Conservation (phyloP, 1,139 yeast genomes). For the Magnusiomyces ingens region DNA sequence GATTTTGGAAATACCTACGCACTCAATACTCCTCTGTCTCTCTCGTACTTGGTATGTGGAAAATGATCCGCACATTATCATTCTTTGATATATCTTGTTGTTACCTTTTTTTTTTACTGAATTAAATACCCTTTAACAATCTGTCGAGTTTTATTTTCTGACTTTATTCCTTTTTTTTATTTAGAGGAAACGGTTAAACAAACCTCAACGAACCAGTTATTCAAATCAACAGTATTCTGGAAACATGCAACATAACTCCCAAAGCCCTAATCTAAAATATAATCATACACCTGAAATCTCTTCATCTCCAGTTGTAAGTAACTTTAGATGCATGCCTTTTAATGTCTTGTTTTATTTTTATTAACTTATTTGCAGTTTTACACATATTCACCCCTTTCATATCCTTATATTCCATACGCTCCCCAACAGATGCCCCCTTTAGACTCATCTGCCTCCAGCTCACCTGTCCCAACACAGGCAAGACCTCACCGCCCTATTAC, state of each 20-base stretch:
- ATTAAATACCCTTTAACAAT: no score
- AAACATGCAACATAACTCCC: neutral
- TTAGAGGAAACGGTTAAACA: neutral
- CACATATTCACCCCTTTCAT: neutral
- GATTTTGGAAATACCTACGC: no score
- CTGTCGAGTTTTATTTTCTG: no score
- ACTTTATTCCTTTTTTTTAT: neutral
- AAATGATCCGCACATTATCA: no score
- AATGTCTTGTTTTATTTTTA: neutral
- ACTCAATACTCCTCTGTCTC: no score
- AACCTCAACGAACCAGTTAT: neutral
- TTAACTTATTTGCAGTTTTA: neutral
- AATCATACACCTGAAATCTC: neutral
- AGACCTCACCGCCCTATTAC: neutral
- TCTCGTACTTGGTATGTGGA: no score
- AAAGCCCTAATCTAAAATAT: neutral
- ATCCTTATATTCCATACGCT: neutral
- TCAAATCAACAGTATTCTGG: neutral
- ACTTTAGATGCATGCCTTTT: neutral
- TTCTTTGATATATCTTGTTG: no score
- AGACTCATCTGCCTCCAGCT: neutral
- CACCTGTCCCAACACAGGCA: neutral
- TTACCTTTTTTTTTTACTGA: no score
- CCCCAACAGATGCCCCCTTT: neutral
- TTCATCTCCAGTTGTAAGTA: neutral